Percentiles rank a stretch among this genome's conserved stretches.
Conservation (phyloP, 1,139 yeast genomes). For the Yamadazyma friedrichii region DNA sequence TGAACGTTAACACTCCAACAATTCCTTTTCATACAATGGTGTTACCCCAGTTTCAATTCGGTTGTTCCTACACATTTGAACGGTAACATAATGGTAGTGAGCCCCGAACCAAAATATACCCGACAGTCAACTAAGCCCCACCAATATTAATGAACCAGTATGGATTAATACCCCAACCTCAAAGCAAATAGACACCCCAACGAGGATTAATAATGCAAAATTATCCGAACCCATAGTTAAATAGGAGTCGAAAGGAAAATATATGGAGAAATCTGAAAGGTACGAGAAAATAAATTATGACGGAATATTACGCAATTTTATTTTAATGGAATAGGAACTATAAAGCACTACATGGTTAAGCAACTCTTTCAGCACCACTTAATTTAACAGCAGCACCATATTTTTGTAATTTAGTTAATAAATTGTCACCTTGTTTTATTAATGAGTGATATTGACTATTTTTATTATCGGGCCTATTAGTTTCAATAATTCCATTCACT, state of each 20-base stretch:
- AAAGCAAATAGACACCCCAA: no score
- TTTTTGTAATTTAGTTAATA: conserved; percentile 91
- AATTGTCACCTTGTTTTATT: conserved; percentile 88
- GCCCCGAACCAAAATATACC: background rate
- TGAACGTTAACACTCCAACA: no score
- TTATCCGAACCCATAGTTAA: no score
- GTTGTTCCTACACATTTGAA: background rate
- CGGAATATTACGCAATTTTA: background rate
- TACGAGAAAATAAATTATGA: background rate
- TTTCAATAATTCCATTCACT: conserved; percentile 93
- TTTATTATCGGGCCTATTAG: conserved; percentile 94
- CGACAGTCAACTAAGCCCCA: background rate
- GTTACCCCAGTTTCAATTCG: background rate
- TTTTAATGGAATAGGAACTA: no score
- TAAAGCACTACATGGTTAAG: conserved; percentile 7
- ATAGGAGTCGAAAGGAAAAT: no score
- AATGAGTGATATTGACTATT: conserved; percentile 88
- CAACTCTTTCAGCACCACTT: conserved; percentile 81
- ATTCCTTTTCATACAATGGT: no score
- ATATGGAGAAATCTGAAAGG: no score
- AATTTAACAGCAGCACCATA: conserved; percentile 96
- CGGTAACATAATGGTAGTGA: background rate
- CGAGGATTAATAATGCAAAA: no score
- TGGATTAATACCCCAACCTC: no score
- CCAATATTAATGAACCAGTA: background rate